Evolutionary conservation across 169 alveolate genomes (phyloP).

Genomic region (Theileria parva): DNA sequence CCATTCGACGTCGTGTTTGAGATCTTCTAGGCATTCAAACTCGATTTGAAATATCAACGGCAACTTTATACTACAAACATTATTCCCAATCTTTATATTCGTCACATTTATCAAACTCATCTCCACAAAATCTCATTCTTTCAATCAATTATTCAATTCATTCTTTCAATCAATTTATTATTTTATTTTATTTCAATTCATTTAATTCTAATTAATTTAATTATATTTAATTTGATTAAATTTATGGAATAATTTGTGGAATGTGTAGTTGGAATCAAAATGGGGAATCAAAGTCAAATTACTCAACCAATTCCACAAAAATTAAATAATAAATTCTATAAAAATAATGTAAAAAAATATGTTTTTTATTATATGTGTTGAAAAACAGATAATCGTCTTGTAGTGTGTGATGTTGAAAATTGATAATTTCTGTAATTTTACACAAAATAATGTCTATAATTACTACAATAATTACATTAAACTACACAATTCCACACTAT

Average conservation of each 20-base stretch:
- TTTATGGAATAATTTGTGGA: not conserved
- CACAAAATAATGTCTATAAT: not conserved
- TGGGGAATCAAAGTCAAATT: not conserved
- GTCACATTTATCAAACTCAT: constrained; percentile 94
- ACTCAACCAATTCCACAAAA: not conserved
- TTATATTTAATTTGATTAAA: not conserved
- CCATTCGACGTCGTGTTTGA: constrained; percentile 92
- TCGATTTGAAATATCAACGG: constrained; percentile 91
- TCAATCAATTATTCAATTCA: no score
- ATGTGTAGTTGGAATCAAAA: not conserved
- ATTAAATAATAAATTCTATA: no score
- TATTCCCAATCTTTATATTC: constrained; percentile 88
- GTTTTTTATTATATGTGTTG: not conserved
- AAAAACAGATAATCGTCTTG: no score
- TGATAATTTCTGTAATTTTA: not conserved
- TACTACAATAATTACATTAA: not conserved
- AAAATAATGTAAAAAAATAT: no score
- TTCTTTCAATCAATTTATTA: no score
- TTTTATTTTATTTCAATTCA: no score
- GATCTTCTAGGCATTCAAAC: constrained; percentile 89
- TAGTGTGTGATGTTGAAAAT: not conserved
- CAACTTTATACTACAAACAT: constrained; percentile 86
- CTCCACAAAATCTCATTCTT: no score
- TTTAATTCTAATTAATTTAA: no score
- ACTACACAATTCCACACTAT: not conserved